These are phyloP conservation scores for Stagonosporopsis rhizophila DNA, from an alignment of 2,329 filamentous ascomycete genomes.

Conservation along the genomic window DNA sequence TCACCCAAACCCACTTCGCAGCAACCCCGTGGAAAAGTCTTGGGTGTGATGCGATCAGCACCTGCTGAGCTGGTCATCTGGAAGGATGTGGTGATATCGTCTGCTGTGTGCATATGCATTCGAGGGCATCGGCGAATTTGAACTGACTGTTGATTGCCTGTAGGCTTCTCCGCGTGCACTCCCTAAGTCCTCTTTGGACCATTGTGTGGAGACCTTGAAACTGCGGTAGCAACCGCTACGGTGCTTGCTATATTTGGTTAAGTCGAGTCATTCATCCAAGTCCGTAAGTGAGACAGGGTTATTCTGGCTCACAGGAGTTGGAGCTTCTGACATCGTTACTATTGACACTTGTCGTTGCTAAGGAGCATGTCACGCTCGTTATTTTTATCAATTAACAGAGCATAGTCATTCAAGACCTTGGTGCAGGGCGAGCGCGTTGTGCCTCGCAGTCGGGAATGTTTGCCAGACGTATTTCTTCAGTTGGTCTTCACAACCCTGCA, in stretches of 20 bases:
- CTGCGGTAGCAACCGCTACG: background rate
- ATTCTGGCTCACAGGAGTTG: background rate
- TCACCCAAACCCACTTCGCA: slow-evolving; percentile 34
- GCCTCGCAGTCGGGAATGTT: too few species aligned
- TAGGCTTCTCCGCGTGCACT: background rate
- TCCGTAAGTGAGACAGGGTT: background rate
- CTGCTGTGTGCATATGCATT: background rate
- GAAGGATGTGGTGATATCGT: background rate
- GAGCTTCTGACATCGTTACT: background rate
- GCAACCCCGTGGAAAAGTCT: slow-evolving; percentile 14
- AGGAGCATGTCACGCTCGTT: background rate
- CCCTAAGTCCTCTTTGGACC: background rate
- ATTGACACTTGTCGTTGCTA: background rate
- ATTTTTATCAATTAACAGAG: background rate
- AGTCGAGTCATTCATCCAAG: background rate
- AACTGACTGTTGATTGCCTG: background rate
- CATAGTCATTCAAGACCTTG: background rate
- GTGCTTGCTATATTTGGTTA: background rate
- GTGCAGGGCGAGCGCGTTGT: background rate
- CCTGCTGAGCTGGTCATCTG: background rate
- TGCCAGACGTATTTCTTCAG: background rate
- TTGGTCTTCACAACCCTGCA: background rate
- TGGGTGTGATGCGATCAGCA: background rate
- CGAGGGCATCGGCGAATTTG: background rate
- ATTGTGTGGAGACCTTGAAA: background rate